phyloP scores from a whole-genome alignment of 305 asterid genomes.

The Fraxinus greggii region DNA sequence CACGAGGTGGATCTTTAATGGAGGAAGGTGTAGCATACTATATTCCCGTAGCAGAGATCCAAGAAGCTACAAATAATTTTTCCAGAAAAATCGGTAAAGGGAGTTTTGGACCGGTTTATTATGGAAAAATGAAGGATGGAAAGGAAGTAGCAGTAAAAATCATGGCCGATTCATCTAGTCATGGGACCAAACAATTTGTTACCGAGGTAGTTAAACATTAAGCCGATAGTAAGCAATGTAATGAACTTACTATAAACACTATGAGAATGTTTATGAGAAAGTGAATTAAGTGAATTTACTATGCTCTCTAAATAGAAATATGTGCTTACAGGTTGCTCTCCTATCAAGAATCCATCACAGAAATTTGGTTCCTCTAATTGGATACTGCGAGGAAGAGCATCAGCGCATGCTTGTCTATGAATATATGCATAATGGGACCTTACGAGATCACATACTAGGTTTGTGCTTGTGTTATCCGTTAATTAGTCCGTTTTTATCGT shows the following conservation, averaged over 20 bases:
- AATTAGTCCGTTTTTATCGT: neutral
- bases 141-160: slow-evolving; percentile 91
- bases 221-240: neutral
- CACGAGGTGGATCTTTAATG: slow-evolving; percentile 73
- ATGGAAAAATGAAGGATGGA: slow-evolving; percentile 84
- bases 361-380: slow-evolving; percentile 90
- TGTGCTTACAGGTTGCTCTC: slow-evolving; percentile 74
- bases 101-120: slow-evolving; percentile 91
- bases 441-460: slow-evolving; percentile 84
- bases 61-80: slow-evolving; percentile 69
- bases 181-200: slow-evolving; percentile 83
- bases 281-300: neutral
- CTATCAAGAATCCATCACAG: slow-evolving; percentile 95
- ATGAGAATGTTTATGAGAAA: neutral
- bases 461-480: slow-evolving; percentile 2
- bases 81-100: slow-evolving; percentile 87
- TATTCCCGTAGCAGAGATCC: slow-evolving; percentile 67
- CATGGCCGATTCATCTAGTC: slow-evolving; percentile 95
- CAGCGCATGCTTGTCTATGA: slow-evolving; percentile 93
- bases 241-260: neutral
- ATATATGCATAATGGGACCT: slow-evolving; percentile 96
- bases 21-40: slow-evolving; percentile 90
- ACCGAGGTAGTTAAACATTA: slow-evolving; percentile 62
- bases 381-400: slow-evolving; percentile 87
- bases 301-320: slow-evolving; percentile 12